phyloP scores from a whole-genome alignment of 1,139 yeast species.

The Wickerhamiella pararugosa region DNA sequence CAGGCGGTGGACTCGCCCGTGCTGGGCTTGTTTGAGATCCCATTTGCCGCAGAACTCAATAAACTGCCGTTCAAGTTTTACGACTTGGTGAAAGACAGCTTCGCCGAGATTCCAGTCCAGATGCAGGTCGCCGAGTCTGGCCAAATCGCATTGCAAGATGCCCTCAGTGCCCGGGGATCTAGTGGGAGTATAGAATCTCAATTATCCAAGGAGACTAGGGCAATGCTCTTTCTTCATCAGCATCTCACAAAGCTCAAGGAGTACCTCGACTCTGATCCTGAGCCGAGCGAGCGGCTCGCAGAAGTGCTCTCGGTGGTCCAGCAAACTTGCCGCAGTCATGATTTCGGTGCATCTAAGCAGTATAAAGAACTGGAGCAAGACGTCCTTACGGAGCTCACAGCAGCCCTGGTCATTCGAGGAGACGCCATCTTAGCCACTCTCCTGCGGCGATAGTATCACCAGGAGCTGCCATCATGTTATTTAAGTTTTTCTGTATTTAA shows the following conservation, averaged over 20 bases:
- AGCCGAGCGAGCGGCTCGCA: not conserved
- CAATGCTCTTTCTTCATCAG: slow-evolving; percentile 20
- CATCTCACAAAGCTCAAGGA: slow-evolving; percentile 18
- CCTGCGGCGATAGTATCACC: not conserved
- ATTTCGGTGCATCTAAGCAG: not conserved
- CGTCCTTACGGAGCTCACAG: not conserved
- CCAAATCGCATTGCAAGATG: slow-evolving; percentile 24
- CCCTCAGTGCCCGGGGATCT: slow-evolving; percentile 17
- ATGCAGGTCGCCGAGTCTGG: slow-evolving; percentile 26
- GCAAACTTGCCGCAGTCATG: slow-evolving; percentile 3
- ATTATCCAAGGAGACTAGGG: slow-evolving; percentile 21
- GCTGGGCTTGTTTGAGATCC: slow-evolving; percentile 5
- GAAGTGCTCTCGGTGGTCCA: not conserved
- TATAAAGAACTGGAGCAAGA: slow-evolving; percentile 2
- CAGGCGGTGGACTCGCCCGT: slow-evolving; percentile 1
- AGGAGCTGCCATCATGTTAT: not conserved
- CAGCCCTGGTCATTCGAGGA: slow-evolving; percentile 5
- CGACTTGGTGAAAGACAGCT: slow-evolving; percentile 12
- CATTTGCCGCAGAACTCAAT: slow-evolving; percentile 8
- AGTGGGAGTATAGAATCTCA: slow-evolving; percentile 14
- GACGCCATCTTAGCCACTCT: not conserved
- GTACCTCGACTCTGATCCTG: slow-evolving; percentile 15
- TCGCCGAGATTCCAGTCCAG: slow-evolving; percentile 17
- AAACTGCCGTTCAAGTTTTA: slow-evolving; percentile 22
- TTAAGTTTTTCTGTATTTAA: not conserved